Conservation (phyloP, 1,139 yeast genomes). For the Hyphopichia pseudoburtonii region DNA sequence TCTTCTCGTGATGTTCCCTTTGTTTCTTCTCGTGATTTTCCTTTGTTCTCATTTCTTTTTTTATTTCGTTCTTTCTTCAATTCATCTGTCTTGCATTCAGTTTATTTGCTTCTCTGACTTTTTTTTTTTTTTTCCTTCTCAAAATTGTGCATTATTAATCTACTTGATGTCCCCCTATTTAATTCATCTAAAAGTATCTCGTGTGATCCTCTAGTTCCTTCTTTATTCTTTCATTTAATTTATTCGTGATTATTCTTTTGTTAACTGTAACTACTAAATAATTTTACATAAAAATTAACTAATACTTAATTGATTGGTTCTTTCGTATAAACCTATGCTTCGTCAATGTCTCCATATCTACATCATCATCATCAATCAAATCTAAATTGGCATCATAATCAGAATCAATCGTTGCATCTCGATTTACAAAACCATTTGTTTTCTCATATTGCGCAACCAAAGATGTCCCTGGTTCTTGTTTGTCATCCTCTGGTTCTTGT, state of each 20-base stretch:
- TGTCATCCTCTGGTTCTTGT: conserved; percentile 2
- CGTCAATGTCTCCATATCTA: neutral
- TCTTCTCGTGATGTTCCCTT: neutral
- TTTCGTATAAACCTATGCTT: neutral
- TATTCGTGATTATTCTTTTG: too few relatives aligned
- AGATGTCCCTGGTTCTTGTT: neutral
- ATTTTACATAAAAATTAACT: too few relatives aligned
- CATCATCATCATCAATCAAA: conserved; percentile 17
- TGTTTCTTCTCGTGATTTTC: neutral
- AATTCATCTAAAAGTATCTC: too few relatives aligned
- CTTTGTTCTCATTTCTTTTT: neutral
- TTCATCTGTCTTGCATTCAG: neutral
- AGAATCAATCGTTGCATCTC: conserved; percentile 27
- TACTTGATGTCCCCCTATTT: too few relatives aligned
- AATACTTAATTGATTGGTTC: neutral
- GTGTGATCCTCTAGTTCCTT: too few relatives aligned
- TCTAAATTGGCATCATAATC: conserved; percentile 30
- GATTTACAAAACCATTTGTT: too few relatives aligned
- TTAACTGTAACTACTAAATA: too few relatives aligned
- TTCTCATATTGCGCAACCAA: too few relatives aligned
- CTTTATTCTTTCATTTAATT: neutral
- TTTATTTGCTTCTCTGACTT: neutral
- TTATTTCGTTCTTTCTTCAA: neutral
- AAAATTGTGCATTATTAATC: too few relatives aligned
- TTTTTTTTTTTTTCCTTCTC: neutral